Evolutionary conservation across 176 grass and related monocot species (phyloP).

Genomic region (Leersia perrieri): DNA sequence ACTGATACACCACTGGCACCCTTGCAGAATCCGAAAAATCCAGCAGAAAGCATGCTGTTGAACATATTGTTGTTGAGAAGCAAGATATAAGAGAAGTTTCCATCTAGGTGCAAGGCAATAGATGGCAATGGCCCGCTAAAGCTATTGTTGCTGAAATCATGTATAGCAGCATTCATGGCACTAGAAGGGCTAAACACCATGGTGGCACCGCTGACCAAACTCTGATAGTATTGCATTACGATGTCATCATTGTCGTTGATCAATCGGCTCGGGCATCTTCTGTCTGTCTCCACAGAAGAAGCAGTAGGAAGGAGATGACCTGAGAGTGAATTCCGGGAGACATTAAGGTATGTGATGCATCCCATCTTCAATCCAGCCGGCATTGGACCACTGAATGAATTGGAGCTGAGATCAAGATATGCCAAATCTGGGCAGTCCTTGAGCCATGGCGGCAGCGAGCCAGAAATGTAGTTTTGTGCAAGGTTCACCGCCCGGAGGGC

Average conservation of each 20-base stretch:
- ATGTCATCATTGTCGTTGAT: conserved; percentile 9
- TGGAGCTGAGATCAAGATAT: conserved; percentile 75
- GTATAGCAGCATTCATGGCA: conserved; percentile 32
- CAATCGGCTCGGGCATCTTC: conserved; percentile 19
- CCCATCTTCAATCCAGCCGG: conserved; percentile 30
- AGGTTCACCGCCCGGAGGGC: conserved; percentile 52
- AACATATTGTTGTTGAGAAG: conserved; percentile 45
- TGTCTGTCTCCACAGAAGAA: not conserved
- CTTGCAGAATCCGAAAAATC: conserved; percentile 43
- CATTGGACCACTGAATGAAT: conserved; percentile 45
- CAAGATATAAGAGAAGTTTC: conserved; percentile 46
- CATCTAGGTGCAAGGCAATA: conserved; percentile 7
- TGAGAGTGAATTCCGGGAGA: conserved; percentile 49
- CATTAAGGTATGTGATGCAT: conserved; percentile 61
- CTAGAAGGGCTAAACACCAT: conserved; percentile 22
- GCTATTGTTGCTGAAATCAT: conserved; percentile 60
- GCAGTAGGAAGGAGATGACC: conserved; percentile 9
- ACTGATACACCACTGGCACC: conserved; percentile 19
- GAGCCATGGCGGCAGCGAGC: conserved; percentile 48
- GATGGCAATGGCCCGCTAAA: conserved; percentile 43
- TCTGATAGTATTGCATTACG: conserved; percentile 39
- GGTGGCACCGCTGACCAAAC: conserved; percentile 23
- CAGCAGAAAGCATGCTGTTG: conserved; percentile 30
- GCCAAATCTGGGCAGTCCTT: conserved; percentile 35
- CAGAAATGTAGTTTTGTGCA: conserved; percentile 53